Evolutionary conservation across 1,139 yeast species (phyloP), one percentile per base, ranked within the genome.

Genomic region (Taphrina deformans): DNA sequence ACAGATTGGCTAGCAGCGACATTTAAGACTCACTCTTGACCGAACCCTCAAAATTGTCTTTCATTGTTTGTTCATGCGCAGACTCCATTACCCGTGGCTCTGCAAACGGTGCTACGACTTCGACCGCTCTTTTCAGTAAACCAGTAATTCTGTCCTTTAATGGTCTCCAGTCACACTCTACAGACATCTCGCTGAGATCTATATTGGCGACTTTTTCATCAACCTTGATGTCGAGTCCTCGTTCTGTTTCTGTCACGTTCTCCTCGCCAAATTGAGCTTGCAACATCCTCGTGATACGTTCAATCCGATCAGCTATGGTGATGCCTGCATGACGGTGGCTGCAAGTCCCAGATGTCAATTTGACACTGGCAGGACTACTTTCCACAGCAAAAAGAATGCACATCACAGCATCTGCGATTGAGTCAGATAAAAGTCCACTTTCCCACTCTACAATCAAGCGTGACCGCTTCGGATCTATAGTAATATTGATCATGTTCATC

Each of bases 281-380:
- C 58, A 95, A 78, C 59, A 95, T 78, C 12, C 85, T 79, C 0
- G 84, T 75, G 7, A 95, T 83, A 66, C 91, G 82, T 53, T 81
- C 81, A 7, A 89, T 80, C 68, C 92, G 81, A 66, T 85, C 84
- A 12, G 77, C 73, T 14, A 70, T 65, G 4, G 71, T 64, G 50
- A 82, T 26, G 5, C 55, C 60, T n/a, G 53, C 52, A 51, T 65
- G 67, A 24, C 51, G 23, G 64, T 33, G 68, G 63, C 56, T 75
- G 73, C 27, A 69, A 69, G 69, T 80, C 82, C 12, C 72, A 73
- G 71, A 85, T 88, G 5, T 76, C 71, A 71, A 75, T 73, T 91
- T 93, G 29, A 93, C 97, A 3, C 97, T 89, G 0, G 97, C 96
- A 2, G 97, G 97, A 0, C 97, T 87, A 0, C 97, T 87, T 73